phyloP scores from a whole-genome alignment of 257 asterid genomes.

The Salvia splendens region DNA sequence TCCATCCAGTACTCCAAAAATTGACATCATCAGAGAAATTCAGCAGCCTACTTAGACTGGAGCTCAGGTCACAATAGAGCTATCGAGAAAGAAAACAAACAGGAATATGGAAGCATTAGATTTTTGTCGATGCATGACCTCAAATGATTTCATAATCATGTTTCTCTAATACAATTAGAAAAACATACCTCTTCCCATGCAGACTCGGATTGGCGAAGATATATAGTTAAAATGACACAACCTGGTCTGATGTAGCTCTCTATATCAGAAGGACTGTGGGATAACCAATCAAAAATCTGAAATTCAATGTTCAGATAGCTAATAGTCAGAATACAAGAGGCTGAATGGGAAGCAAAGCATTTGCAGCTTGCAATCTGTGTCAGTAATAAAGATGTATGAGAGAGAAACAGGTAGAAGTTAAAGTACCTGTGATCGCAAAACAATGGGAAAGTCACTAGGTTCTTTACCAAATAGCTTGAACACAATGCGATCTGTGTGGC shows the following conservation, averaged over 20 bases:
- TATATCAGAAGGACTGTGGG: conserved; percentile 84
- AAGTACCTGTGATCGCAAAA: conserved; percentile 70
- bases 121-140: conserved; percentile 23
- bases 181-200: conserved; percentile 79
- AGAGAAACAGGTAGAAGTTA: conserved; percentile 19
- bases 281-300: conserved; percentile 91
- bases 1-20: conserved; percentile 86
- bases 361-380: not conserved
- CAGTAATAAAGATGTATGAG: conserved; percentile 1
- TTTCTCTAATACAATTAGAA: conserved; percentile 16
- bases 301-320: conserved; percentile 30
- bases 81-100: conserved; percentile 36
- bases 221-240: conserved; percentile 72
- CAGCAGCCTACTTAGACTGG: conserved; percentile 70
- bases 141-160: conserved; percentile 11
- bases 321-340: conserved; percentile 29
- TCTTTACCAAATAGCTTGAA: conserved; percentile 81
- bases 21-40: conserved; percentile 51
- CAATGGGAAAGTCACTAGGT: conserved; percentile 71
- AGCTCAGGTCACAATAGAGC: conserved; percentile 65
- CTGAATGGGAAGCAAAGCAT: conserved; percentile 21
- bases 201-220: conserved; percentile 60
- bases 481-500: conserved; percentile 82
- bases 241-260: conserved; percentile 96
- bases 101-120: conserved; percentile 16